Percentiles rank a stretch among this genome's conserved stretches.
phyloP scores from a whole-genome alignment of 192 early-diverging fungal genomes.

The Pilobolus umbonatus region DNA sequence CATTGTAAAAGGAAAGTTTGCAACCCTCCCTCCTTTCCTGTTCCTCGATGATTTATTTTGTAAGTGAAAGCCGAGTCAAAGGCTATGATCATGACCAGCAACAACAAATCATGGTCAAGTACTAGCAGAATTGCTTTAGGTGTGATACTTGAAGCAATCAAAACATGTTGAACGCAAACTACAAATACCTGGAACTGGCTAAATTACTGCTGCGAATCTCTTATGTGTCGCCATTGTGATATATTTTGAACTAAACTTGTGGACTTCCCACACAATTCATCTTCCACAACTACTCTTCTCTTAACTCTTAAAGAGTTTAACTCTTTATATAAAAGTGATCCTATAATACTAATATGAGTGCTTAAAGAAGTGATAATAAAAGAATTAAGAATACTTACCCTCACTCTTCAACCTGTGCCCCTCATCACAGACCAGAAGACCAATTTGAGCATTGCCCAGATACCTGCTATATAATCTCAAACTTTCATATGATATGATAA shows the following conservation, averaged over 20 bases:
- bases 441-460: conserved; percentile 78
- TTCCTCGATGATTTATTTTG: not conserved
- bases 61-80: not conserved
- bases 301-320: too few species aligned
- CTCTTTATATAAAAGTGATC: too few species aligned
- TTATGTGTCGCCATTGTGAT: not conserved
- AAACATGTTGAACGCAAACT: not conserved
- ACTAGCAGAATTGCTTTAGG: not conserved
- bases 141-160: not conserved
- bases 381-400: too few species aligned
- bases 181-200: not conserved
- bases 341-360: too few species aligned
- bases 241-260: not conserved
- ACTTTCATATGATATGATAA: conserved; percentile 98
- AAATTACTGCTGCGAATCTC: not conserved
- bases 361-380: too few species aligned
- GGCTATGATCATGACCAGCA: not conserved
- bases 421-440: conserved; percentile 94
- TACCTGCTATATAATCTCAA: conserved; percentile 76
- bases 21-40: not conserved
- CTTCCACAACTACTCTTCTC: too few species aligned
- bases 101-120: not conserved
- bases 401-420: conserved; percentile 94
- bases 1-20: not conserved
- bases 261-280: too few species aligned